Evolutionary conservation across 192 early-diverging fungal genomes (phyloP), one percentile per base, ranked within the genome.

Genomic region (Coemansia sp.): DNA sequence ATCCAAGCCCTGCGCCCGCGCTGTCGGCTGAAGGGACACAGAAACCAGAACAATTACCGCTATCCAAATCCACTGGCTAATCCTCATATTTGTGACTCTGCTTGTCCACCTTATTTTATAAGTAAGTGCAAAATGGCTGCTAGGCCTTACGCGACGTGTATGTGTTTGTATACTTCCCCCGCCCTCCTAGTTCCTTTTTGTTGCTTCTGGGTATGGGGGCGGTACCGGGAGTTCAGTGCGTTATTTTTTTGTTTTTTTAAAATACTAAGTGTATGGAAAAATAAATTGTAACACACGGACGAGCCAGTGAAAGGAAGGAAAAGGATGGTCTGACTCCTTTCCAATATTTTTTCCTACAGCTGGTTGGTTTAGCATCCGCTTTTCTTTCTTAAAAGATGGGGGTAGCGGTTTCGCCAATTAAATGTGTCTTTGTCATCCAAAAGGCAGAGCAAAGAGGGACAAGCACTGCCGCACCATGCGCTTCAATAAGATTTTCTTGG

Each of bases 21-120:
- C 54, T 27, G 31, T 42, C 5, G 51, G 23, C 63, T 56, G 63
- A 21, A 33, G 23, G 2, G 36, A 36, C 17, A 64, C 22, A 2
- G 63, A 32, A 54, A 56, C 29, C 54, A 64, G 36, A 17, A 64
- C 52, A 42, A 56, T 54, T 17, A 14, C 52, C 6, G 54, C 54
- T 53, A 56, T 54, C 63, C 56, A 54, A 53, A 39, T 54, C 24
- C 53, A 46, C 6, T 24, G 54, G 6, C 54, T 42, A 6, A 56
- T 64, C 53, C 20, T 64, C 63, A 64, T 64, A 23, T 36, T 46
- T 46, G 39, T 4, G 39, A 46, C 39, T 46, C 17, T 46, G 39
- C 39, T 46, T 46, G 39, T 46, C 39, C 39, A 17, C 39, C 39
- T 46, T 46, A 14, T 46, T 3, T 17, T 46, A 46, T 46, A 46